A percentile compares a stretch with the other conserved stretches of the same genome.
These are phyloP conservation scores for Termitomyces sp. DNA, from an alignment of 768 basidiomycete species.

Conservation along the genomic window DNA sequence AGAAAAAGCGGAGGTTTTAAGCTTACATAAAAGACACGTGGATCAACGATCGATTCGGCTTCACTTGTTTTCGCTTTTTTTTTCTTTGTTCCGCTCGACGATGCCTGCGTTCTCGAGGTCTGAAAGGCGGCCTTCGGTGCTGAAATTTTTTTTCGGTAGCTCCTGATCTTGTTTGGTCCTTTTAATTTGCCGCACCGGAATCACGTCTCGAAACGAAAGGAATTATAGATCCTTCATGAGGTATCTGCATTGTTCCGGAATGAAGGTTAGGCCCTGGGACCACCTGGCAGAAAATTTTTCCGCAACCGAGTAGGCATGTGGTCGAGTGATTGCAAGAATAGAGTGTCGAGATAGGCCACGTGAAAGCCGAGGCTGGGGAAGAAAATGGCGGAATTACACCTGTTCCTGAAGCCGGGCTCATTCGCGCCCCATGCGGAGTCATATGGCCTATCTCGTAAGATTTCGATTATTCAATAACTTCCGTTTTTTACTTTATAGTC, in stretches of 20 bases:
- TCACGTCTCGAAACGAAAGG: neutral
- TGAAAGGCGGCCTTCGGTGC: neutral
- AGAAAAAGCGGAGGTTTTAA: no score
- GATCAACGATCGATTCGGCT: no score
- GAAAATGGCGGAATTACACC: neutral
- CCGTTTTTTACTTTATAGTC: conserved; percentile 15
- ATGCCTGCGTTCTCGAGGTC: no score
- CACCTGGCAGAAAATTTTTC: conserved; percentile 1
- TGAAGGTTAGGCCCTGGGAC: neutral
- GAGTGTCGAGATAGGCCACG: neutral
- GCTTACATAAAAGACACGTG: no score
- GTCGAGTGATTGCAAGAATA: conserved; percentile 1
- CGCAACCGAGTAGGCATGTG: conserved; percentile 9
- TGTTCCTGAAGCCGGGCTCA: conserved; percentile 5
- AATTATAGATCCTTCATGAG: neutral
- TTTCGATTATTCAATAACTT: conserved; percentile 12
- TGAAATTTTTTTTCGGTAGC: neutral
- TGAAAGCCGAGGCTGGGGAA: neutral
- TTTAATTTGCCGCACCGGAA: neutral
- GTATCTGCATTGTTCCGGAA: neutral
- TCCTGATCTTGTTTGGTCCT: neutral
- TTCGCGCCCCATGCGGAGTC: conserved; percentile 7
- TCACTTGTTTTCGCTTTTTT: no score
- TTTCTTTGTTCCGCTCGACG: no score
- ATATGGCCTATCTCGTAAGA: conserved; percentile 14